A percentile compares a stretch with the other conserved stretches of the same genome.
Evolutionary conservation across 169 alveolate genomes (phyloP).

Genomic region (Plasmodium vinckei): DNA sequence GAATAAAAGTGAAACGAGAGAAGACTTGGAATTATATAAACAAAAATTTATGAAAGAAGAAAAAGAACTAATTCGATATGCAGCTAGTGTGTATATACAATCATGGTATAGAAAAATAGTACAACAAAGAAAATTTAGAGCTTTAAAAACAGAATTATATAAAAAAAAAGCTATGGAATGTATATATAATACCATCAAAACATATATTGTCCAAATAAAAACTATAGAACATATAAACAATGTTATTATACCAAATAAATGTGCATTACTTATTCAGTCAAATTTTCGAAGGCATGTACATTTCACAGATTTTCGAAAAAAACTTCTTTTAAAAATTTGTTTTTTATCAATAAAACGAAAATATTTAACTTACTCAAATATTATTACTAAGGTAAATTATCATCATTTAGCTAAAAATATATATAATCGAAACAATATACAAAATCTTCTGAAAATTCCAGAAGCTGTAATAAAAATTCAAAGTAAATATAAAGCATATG

Average conservation of each 20-base stretch:
- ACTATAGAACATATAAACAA: conserved; percentile 39
- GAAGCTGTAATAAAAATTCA: conserved; percentile 74
- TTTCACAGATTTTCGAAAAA: conserved; percentile 43
- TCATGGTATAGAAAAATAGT: conserved; percentile 73
- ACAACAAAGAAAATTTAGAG: conserved; percentile 70
- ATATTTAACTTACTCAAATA: conserved; percentile 34
- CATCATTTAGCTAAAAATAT: conserved; percentile 72
- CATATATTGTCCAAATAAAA: conserved; percentile 49
- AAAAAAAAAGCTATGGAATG: conserved; percentile 47
- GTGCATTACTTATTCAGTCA: conserved; percentile 58
- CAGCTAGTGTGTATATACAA: conserved; percentile 74
- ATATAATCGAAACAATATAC: conserved; percentile 37
- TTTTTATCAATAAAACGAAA: conserved; percentile 73
- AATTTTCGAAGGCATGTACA: conserved; percentile 61
- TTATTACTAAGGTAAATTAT: conserved; percentile 49
- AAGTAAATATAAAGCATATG: conserved; percentile 53
- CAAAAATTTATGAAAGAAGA: conserved; percentile 63
- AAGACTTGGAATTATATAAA: conserved; percentile 43
- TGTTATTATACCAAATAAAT: conserved; percentile 54
- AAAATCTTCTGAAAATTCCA: conserved; percentile 50
- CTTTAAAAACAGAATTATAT: conserved; percentile 28
- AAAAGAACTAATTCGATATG: conserved; percentile 58
- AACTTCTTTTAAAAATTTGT: conserved; percentile 65
- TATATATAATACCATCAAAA: conserved; percentile 39
- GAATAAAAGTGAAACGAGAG: conserved; percentile 44